Evolutionary conservation across 768 basidiomycete species (phyloP).

Genomic region (Boletus tomentosulus): DNA sequence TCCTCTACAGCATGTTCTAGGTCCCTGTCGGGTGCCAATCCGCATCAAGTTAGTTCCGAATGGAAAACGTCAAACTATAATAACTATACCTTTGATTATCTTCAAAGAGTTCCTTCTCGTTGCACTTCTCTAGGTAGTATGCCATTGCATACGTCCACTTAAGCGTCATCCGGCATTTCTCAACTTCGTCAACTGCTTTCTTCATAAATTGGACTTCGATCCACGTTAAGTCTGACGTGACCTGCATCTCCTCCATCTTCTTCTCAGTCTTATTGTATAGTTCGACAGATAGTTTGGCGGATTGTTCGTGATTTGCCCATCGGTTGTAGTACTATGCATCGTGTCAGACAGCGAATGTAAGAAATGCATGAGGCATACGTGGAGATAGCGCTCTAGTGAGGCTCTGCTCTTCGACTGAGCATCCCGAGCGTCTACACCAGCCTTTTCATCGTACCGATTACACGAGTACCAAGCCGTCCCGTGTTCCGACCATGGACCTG

Average conservation of each 20-base stretch:
- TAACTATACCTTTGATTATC: constrained; percentile 83
- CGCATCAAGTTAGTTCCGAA: not conserved
- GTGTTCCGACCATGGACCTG: constrained; percentile 95
- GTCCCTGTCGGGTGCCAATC: constrained; percentile 48
- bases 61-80: not conserved
- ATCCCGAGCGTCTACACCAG: constrained; percentile 82
- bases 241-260: constrained; percentile 99
- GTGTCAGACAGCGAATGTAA: not conserved
- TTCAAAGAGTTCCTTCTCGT: constrained; percentile 93
- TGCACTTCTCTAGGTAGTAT: constrained; percentile 87
- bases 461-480: constrained; percentile 98
- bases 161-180: constrained; percentile 88
- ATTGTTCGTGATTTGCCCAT: constrained; percentile 99
- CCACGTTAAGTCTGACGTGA: constrained; percentile 89
- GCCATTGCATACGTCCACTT: constrained; percentile 99
- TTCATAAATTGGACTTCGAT: constrained; percentile 99
- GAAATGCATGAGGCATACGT: constrained; percentile 50
- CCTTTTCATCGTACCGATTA: constrained; percentile 94
- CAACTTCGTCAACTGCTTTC: constrained; percentile 91
- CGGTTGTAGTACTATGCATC: constrained; percentile 91
- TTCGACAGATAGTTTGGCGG: constrained; percentile 92
- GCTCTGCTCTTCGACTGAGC: constrained; percentile 87
- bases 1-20: constrained; percentile 94
- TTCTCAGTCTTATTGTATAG: constrained; percentile 95
- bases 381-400: constrained; percentile 91